phyloP scores from a whole-genome alignment of 1,284 basidiomycete genomes.

The Pterulicium gracile region DNA sequence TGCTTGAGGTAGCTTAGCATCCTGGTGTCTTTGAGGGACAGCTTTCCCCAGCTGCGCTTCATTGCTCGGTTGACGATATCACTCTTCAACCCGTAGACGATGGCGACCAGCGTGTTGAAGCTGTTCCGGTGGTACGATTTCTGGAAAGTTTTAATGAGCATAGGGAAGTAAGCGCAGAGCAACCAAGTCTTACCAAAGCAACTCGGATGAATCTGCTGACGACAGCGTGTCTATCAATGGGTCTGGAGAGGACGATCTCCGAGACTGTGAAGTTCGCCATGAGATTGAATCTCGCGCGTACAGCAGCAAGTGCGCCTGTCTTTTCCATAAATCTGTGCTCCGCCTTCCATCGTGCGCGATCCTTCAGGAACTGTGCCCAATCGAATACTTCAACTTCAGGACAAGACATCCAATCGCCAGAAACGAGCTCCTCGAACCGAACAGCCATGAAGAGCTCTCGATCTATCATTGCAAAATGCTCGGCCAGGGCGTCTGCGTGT shows the following conservation, averaged over 20 bases:
- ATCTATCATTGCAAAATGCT: conserved; percentile 83
- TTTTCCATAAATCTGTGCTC: conserved; percentile 46
- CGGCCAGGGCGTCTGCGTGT: conserved; percentile 42
- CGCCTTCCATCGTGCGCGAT: conserved; percentile 58
- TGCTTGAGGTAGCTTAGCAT: conserved; percentile 68
- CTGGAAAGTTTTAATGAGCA: conserved; percentile 27
- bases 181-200: conserved; percentile 57
- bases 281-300: conserved; percentile 83
- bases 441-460: conserved; percentile 76
- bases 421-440: conserved; percentile 75
- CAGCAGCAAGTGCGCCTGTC: conserved; percentile 61
- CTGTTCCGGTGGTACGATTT: conserved; percentile 78
- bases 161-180: conserved; percentile 4
- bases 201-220: conserved; percentile 78
- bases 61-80: conserved; percentile 65
- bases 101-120: conserved; percentile 73
- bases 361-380: conserved; percentile 76
- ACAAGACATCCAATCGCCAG: conserved; percentile 53
- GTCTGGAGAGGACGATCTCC: conserved; percentile 65
- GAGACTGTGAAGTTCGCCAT: conserved; percentile 76
- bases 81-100: conserved; percentile 70
- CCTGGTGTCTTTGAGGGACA: conserved; percentile 67
- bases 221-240: conserved; percentile 54
- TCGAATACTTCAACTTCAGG: conserved; percentile 66
- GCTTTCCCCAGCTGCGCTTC: conserved; percentile 53